phyloP scores from a whole-genome alignment of 2,329 filamentous ascomycete genomes.

The Tolypocladium guangdongense region DNA sequence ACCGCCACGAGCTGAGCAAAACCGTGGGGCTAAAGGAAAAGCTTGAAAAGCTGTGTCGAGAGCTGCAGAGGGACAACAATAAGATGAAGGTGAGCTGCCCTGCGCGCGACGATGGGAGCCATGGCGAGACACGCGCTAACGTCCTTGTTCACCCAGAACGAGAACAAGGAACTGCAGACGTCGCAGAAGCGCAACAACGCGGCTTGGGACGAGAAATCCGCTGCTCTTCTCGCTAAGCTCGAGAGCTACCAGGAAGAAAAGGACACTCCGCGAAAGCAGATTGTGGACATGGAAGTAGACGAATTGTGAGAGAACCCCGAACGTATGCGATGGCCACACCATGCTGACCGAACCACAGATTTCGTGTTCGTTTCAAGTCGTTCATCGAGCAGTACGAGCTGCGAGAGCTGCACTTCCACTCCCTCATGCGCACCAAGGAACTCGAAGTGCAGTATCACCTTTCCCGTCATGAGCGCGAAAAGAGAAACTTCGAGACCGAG shows the following conservation, averaged over 20 bases:
- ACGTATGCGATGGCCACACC: background rate
- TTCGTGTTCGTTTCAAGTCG: slow-evolving; percentile 82
- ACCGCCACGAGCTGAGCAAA: slow-evolving; percentile 79
- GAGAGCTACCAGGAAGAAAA: slow-evolving; percentile 84
- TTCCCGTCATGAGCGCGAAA: slow-evolving; percentile 79
- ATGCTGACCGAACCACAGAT: slow-evolving; percentile 34
- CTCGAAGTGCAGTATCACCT: slow-evolving; percentile 89
- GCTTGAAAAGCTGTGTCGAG: slow-evolving; percentile 87
- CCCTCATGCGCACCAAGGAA: slow-evolving; percentile 85
- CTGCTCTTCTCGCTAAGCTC: slow-evolving; percentile 69
- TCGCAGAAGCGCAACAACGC: slow-evolving; percentile 72
- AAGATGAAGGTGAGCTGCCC: slow-evolving; percentile 69
- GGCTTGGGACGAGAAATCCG: slow-evolving; percentile 76
- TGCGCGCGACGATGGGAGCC: background rate
- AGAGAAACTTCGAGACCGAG: slow-evolving; percentile 78
- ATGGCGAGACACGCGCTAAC: slow-evolving; percentile 11
- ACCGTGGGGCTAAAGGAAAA: slow-evolving; percentile 89
- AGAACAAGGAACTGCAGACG: slow-evolving; percentile 85
- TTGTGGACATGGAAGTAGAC: slow-evolving; percentile 78
- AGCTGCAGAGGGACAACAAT: slow-evolving; percentile 94
- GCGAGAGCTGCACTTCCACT: slow-evolving; percentile 87
- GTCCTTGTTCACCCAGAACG: slow-evolving; percentile 45
- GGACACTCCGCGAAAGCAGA: slow-evolving; percentile 69
- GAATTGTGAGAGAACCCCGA: slow-evolving; percentile 54
- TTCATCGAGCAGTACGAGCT: slow-evolving; percentile 95